Evolutionary conservation across 805 yeast genomes (phyloP).

Genomic region (Ogataea parapolymorpha): DNA sequence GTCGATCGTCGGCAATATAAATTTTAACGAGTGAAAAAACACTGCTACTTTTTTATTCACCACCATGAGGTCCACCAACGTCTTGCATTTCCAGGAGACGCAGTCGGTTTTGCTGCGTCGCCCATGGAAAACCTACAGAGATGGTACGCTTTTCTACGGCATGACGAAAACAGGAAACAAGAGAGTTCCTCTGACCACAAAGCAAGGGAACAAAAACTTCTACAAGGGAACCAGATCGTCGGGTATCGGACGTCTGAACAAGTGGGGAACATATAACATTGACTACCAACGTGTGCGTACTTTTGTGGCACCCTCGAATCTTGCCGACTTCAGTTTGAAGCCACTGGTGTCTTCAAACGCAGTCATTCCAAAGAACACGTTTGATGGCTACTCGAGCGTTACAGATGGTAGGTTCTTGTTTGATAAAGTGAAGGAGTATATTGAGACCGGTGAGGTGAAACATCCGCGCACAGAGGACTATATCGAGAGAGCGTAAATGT

Average conservation of each 20-base stretch:
- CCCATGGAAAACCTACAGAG: slow-evolving; percentile 86
- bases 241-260: slow-evolving; percentile 81
- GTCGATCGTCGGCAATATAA: slow-evolving; percentile 7
- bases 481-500: slow-evolving; percentile 37
- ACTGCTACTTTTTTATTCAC: background rate
- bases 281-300: slow-evolving; percentile 88
- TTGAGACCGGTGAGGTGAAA: slow-evolving; percentile 65
- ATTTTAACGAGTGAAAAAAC: background rate
- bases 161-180: slow-evolving; percentile 72
- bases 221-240: slow-evolving; percentile 97
- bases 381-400: slow-evolving; percentile 63
- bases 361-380: slow-evolving; percentile 67
- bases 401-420: slow-evolving; percentile 71
- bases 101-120: slow-evolving; percentile 52
- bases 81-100: slow-evolving; percentile 46
- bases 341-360: slow-evolving; percentile 76
- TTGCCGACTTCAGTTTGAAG: slow-evolving; percentile 41
- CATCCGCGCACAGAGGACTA: slow-evolving; percentile 26
- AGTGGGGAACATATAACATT: slow-evolving; percentile 69
- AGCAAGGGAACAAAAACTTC: slow-evolving; percentile 89
- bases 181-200: slow-evolving; percentile 80
- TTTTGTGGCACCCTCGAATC: slow-evolving; percentile 70
- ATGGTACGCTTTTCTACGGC: slow-evolving; percentile 85
- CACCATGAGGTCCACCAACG: slow-evolving; percentile 50
- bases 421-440: slow-evolving; percentile 68